Conservation (phyloP, 1,284 basidiomycete genomes). For the Chalciporus sp. region DNA sequence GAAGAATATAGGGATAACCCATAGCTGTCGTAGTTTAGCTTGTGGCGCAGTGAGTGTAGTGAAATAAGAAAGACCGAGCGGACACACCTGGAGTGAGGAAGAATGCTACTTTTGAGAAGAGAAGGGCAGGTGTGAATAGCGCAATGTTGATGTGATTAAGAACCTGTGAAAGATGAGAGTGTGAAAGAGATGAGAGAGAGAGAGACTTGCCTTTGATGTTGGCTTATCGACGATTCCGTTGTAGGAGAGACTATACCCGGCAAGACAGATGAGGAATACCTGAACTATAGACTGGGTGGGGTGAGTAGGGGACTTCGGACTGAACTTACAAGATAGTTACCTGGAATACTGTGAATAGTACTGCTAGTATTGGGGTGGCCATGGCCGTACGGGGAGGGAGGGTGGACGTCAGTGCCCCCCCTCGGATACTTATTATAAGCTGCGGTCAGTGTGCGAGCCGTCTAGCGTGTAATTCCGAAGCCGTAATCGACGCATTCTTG, state of each 20-base stretch:
- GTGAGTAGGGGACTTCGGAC: conserved; percentile 4
- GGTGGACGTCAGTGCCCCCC: too few species aligned
- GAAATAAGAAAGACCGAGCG: not conserved
- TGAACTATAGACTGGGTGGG: conserved; percentile 77
- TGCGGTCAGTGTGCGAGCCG: too few species aligned
- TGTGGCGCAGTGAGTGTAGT: conserved; percentile 12
- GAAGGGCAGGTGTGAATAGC: conserved; percentile 88
- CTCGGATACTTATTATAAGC: not conserved
- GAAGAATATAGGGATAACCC: conserved; percentile 90
- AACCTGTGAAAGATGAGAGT: conserved; percentile 48
- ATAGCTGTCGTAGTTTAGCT: conserved; percentile 85
- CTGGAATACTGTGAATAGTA: conserved; percentile 33
- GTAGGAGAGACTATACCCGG: conserved; percentile 82
- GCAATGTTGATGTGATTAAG: conserved; percentile 82
- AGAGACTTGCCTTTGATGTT: conserved; percentile 72
- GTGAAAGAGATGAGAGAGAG: conserved; percentile 6
- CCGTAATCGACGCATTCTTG: too few species aligned
- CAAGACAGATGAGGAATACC: conserved; percentile 85
- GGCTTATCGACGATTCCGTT: conserved; percentile 86
- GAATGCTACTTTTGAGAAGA: conserved; percentile 94
- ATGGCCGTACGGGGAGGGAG: not conserved
- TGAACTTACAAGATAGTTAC: not conserved
- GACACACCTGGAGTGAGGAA: conserved; percentile 67
- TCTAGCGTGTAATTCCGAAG: too few species aligned
- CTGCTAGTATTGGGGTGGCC: not conserved